Conservation (phyloP, 192 early-diverging fungal genomes). For the Linnemannia schmuckeri region DNA sequence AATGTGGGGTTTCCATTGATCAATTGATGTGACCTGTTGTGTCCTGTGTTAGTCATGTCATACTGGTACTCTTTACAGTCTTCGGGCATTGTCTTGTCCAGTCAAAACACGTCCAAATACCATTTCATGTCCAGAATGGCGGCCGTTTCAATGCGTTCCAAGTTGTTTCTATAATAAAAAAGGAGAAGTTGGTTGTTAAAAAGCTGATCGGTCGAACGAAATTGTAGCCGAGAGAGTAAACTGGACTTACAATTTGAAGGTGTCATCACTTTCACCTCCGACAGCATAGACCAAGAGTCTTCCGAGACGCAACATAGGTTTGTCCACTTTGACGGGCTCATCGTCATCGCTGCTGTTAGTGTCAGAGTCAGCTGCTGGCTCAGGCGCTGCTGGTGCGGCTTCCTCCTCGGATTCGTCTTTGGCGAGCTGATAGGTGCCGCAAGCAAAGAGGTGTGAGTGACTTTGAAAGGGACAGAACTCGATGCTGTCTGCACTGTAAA, state of each 20-base stretch:
- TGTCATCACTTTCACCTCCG: conserved; percentile 35
- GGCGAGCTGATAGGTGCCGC: conserved; percentile 81
- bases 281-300: conserved; percentile 74
- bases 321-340: conserved; percentile 33
- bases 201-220: background rate
- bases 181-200: background rate
- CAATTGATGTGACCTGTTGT: conserved; percentile 65
- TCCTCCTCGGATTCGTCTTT: conserved; percentile 51
- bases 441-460: conserved; percentile 63
- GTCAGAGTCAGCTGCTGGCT: background rate
- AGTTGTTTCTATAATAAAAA: conserved; percentile 42
- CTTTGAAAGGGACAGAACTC: conserved; percentile 77
- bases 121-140: conserved; percentile 85
- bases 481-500: conserved; percentile 78
- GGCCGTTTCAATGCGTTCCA: conserved; percentile 70
- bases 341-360: conserved; percentile 45
- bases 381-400: background rate
- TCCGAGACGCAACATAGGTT: conserved; percentile 71
- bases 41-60: background rate
- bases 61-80: background rate
- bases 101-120: conserved; percentile 19
- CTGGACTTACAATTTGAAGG: conserved; percentile 40
- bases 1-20: conserved; percentile 63
- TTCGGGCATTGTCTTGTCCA: background rate
- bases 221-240: background rate